Conservation (phyloP, 352 stramenopile species). For the Phytophthora capsici region DNA sequence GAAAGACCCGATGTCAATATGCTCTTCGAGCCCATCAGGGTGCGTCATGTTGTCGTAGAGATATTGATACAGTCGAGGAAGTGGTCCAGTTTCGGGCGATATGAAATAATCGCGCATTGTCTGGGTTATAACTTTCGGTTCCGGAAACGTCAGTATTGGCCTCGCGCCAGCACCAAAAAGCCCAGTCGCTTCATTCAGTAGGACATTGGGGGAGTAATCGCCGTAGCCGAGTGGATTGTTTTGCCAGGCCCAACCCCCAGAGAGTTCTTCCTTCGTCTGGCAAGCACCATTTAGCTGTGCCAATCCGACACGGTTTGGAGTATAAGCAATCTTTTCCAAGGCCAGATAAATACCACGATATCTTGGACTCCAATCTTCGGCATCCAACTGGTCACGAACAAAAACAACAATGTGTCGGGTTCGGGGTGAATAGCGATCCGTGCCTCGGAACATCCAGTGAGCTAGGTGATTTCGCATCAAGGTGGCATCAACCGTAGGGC, state of each 20-base stretch:
- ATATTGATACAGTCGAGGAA: constrained; percentile 64
- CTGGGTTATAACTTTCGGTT: constrained; percentile 52
- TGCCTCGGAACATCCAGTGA: constrained; percentile 70
- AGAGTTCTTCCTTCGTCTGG: constrained; percentile 43
- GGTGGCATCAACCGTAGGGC: constrained; percentile 62
- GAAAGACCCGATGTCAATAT: constrained; percentile 73
- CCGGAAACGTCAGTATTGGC: constrained; percentile 55
- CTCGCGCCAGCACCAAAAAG: constrained; percentile 64
- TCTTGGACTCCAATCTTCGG: constrained; percentile 39
- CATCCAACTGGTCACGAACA: constrained; percentile 41
- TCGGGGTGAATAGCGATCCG: constrained; percentile 64
- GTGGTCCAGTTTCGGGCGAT: constrained; percentile 47
- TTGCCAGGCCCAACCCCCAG: constrained; percentile 72
- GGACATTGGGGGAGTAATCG: constrained; percentile 65
- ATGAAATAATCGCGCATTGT: constrained; percentile 74
- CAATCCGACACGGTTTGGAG: constrained; percentile 57
- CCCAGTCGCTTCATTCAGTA: constrained; percentile 60
- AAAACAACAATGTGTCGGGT: constrained; percentile 66
- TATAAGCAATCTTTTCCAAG: constrained; percentile 69
- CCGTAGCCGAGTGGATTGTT: constrained; percentile 62
- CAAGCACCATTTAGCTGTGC: constrained; percentile 41
- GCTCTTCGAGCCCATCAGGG: constrained; percentile 49
- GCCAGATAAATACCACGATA: constrained; percentile 71
- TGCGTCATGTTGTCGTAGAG: constrained; percentile 72
- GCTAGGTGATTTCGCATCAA: constrained; percentile 75